A percentile compares a stretch with the other conserved stretches of the same genome.
Evolutionary conservation across 805 yeast genomes (phyloP).

Genomic region (Saccharomyces mikatae): DNA sequence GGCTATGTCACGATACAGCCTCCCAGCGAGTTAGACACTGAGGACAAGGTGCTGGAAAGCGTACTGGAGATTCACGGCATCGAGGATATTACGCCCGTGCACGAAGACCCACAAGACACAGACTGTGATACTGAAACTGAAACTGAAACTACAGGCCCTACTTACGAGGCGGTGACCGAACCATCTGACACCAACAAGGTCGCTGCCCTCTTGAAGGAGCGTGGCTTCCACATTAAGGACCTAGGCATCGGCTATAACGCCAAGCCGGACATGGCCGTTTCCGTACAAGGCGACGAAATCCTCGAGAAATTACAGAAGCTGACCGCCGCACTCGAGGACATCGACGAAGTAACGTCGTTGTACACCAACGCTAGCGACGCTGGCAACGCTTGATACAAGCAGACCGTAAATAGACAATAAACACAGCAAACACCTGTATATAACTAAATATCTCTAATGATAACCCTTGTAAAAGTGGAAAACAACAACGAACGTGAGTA

Average conservation of each 20-base stretch:
- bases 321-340: constrained; percentile 53
- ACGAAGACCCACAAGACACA: constrained; percentile 34
- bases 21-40: constrained; percentile 27
- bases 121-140: constrained; percentile 22
- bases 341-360: constrained; percentile 78
- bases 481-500: neutral
- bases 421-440: neutral
- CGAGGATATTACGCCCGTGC: constrained; percentile 61
- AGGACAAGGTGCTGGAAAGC: constrained; percentile 64
- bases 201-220: constrained; percentile 47
- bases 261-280: constrained; percentile 50
- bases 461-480: neutral
- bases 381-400: neutral
- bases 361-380: constrained; percentile 47
- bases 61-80: constrained; percentile 67
- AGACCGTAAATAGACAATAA: neutral
- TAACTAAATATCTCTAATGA: neutral
- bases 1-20: constrained; percentile 59
- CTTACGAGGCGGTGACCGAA: constrained; percentile 48
- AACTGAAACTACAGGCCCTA: constrained; percentile 13
- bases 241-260: constrained; percentile 64
- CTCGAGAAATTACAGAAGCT: constrained; percentile 49
- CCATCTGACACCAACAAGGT: constrained; percentile 54
- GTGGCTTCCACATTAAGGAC: constrained; percentile 52
- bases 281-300: constrained; percentile 45